These are phyloP conservation scores for Botrytis tulipae DNA, from an alignment of 2,329 filamentous ascomycete genomes.

Conservation along the genomic window DNA sequence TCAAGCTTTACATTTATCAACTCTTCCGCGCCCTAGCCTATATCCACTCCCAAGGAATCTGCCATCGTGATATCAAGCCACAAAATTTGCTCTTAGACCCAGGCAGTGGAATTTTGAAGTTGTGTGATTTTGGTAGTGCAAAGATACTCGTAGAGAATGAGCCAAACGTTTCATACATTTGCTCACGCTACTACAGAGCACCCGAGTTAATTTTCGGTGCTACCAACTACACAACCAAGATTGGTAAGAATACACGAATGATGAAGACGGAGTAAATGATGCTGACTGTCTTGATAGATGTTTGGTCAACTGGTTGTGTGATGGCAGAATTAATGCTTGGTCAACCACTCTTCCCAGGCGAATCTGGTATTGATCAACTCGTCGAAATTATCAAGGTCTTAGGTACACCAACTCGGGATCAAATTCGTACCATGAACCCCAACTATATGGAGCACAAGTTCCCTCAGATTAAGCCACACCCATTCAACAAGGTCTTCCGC, in stretches of 20 bases:
- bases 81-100: constrained; percentile 96
- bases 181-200: constrained; percentile 96
- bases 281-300: constrained; percentile 58
- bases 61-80: constrained; percentile 98
- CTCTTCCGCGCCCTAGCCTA: constrained; percentile 97
- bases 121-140: constrained; percentile 98
- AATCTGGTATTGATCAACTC: constrained; percentile 96
- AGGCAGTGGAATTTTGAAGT: constrained; percentile 85
- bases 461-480: constrained; percentile 98
- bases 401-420: constrained; percentile 92
- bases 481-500: constrained; percentile 98
- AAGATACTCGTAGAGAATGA: constrained; percentile 99
- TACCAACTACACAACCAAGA: constrained; percentile 99
- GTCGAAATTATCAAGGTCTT: constrained; percentile 99
- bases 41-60: constrained; percentile 98
- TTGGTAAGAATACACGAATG: constrained; percentile 63
- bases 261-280: constrained; percentile 21
- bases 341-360: constrained; percentile 94
- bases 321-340: constrained; percentile 99
- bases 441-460: constrained; percentile 99
- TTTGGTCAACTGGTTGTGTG: constrained; percentile 98
- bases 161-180: constrained; percentile 99
- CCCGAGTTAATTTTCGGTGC: constrained; percentile 98
- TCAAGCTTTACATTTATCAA: constrained; percentile 99
- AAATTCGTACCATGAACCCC: constrained; percentile 99